Evolutionary conservation across 2,329 filamentous ascomycete species (phyloP), one percentile per base, ranked within the genome.

Genomic region (Colletotrichum sp.): DNA sequence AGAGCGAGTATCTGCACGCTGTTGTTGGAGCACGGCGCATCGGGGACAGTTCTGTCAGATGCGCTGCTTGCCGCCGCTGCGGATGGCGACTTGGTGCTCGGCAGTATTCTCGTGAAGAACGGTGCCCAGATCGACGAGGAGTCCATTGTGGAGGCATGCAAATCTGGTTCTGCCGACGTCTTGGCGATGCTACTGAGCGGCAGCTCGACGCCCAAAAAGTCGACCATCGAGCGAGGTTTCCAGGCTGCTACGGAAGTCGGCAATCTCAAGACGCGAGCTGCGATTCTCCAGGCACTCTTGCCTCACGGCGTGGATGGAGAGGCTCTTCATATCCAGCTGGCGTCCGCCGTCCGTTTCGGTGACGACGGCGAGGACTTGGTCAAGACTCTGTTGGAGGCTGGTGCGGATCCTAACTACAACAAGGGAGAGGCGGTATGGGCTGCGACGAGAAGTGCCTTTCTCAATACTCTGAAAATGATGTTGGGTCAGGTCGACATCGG

Each of bases 371-470:
- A 87, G 32, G 84, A 85, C 8, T 81, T 92, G 16, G 85, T 92
- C 36, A 83, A 82, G 32, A 86, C 92, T 12, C 80, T 93, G 21
- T 82, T 93, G 6, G 81, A 81, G 24, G 76, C 72, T 24, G 9
- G 77, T 81, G 91, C 91, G 5, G 89, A 89, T 69, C 87, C 90
- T 0, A 89, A 92, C 78, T 89, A 89, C 79, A 88, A 88, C 24
- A 85, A 87, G 12, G 90, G 90, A 2, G 89, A 92, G 69, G 88
- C 89, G 6, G 86, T 92, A 6, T 89, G 90, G 78, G 88, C 89
- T 13, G 89, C 90, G 2, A 88, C 89, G 1, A 85, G 88, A 44
- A 89, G 88, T 75, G 89, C 89, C 0, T 89, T 88, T 74, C 81
- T 90, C 52, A 84, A 83, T 0, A 90, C 85, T 34, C 82, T 92